These are phyloP conservation scores for Leptographium radiaticola DNA, from an alignment of 2,329 filamentous ascomycete genomes.

Conservation along the genomic window DNA sequence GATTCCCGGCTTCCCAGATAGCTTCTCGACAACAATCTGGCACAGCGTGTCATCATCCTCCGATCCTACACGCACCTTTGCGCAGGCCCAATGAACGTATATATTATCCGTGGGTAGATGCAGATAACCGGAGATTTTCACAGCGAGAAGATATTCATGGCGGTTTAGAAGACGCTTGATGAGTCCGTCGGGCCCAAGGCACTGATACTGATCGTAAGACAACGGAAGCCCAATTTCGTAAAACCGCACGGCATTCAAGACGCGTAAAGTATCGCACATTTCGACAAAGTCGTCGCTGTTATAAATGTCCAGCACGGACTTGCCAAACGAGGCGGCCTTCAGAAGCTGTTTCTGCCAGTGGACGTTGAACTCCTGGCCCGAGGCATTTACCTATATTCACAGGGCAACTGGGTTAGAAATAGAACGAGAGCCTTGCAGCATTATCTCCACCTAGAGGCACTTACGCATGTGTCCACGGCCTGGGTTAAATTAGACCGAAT, in stretches of 20 bases:
- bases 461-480: slow-evolving; percentile 75
- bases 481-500: slow-evolving; percentile 80
- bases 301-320: slow-evolving; percentile 92
- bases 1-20: slow-evolving; percentile 80
- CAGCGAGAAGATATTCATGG: slow-evolving; percentile 79
- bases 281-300: slow-evolving; percentile 98
- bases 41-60: slow-evolving; percentile 86
- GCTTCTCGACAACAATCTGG: slow-evolving; percentile 69
- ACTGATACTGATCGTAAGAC: slow-evolving; percentile 87
- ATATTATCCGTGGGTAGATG: slow-evolving; percentile 78
- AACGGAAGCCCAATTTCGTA: slow-evolving; percentile 84
- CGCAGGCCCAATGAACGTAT: slow-evolving; percentile 92
- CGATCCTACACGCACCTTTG: slow-evolving; percentile 75
- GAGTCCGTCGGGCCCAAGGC: slow-evolving; percentile 79
- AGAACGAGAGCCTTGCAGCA: too few relatives aligned
- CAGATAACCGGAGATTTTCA: slow-evolving; percentile 79
- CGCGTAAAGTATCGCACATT: slow-evolving; percentile 87
- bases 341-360: slow-evolving; percentile 92
- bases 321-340: slow-evolving; percentile 95
- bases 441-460: background rate
- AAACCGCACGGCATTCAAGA: slow-evolving; percentile 83
- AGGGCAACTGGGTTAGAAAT: background rate
- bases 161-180: slow-evolving; percentile 76
- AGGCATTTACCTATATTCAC: slow-evolving; percentile 53
- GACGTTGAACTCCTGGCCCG: slow-evolving; percentile 78